Conservation (phyloP, 192 early-diverging fungal genomes). For the Coemansia sp. region DNA sequence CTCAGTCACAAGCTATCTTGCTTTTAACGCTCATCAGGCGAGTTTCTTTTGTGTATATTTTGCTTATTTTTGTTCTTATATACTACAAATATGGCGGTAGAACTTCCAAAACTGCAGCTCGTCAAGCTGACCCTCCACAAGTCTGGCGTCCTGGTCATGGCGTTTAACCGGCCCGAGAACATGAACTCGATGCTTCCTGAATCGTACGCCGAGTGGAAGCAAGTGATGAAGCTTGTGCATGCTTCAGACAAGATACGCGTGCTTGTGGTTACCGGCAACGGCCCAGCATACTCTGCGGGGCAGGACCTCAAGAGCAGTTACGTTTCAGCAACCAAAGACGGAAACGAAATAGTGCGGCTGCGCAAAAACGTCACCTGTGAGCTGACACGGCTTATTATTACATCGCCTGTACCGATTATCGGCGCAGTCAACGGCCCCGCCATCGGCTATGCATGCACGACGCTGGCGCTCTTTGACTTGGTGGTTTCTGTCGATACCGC, state of each 20-base stretch:
- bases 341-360: slow-evolving; percentile 3
- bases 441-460: slow-evolving; percentile 69
- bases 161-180: slow-evolving; percentile 62
- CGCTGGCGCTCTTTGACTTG: slow-evolving; percentile 66
- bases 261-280: slow-evolving; percentile 63
- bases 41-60: neutral
- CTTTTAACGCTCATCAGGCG: neutral
- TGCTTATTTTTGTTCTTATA: neutral
- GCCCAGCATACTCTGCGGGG: slow-evolving; percentile 65
- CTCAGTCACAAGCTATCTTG: too few species aligned
- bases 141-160: slow-evolving; percentile 63
- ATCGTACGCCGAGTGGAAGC: slow-evolving; percentile 62
- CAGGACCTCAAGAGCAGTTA: slow-evolving; percentile 52
- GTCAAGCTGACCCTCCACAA: slow-evolving; percentile 22
- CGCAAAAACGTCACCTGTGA: slow-evolving; percentile 29
- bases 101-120: neutral
- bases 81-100: neutral
- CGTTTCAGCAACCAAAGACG: slow-evolving; percentile 10
- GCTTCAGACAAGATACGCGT: slow-evolving; percentile 52
- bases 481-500: slow-evolving; percentile 64
- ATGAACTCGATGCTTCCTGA: slow-evolving; percentile 62
- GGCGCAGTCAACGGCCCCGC: slow-evolving; percentile 71
- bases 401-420: slow-evolving; percentile 69
- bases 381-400: slow-evolving; percentile 55
- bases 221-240: slow-evolving; percentile 60